A percentile compares a stretch with the other conserved stretches of the same genome.
Evolutionary conservation across 352 stramenopile species (phyloP).

Genomic region (Globisporangium acanthophoron): DNA sequence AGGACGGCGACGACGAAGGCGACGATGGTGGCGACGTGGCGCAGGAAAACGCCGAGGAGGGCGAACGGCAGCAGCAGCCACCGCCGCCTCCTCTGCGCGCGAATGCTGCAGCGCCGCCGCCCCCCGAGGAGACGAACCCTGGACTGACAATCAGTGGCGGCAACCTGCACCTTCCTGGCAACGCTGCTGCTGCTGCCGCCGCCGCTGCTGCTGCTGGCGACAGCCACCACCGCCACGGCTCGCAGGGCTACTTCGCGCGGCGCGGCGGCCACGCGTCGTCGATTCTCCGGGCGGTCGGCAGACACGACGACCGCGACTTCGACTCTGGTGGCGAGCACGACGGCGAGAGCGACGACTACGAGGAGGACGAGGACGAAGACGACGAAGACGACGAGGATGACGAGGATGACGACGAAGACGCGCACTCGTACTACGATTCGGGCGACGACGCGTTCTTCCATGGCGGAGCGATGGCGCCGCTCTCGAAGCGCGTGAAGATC

Average conservation of each 20-base stretch:
- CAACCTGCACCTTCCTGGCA: constrained; percentile 2
- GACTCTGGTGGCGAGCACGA: constrained; percentile 16
- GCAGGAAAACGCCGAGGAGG: not conserved
- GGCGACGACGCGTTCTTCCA: constrained; percentile 39
- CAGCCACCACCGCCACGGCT: not conserved
- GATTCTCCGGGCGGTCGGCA: constrained; percentile 2
- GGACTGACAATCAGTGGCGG: constrained; percentile 9
- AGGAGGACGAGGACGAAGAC: constrained; percentile 21
- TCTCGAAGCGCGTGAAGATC: constrained; percentile 53
- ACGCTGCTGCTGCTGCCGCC: not conserved
- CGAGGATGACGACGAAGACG: constrained; percentile 34
- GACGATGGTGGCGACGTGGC: not conserved
- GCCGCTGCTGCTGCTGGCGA: too few species aligned
- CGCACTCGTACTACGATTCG: constrained; percentile 49
- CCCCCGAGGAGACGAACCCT: not conserved
- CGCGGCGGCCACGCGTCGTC: not conserved
- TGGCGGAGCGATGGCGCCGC: constrained; percentile 15
- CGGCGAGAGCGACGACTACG: constrained; percentile 12
- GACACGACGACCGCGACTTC: constrained; percentile 6
- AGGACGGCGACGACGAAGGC: not conserved
- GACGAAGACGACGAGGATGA: constrained; percentile 46
- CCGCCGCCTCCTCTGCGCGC: not conserved
- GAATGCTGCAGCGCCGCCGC: not conserved
- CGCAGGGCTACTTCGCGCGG: not conserved
- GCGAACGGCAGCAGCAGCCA: not conserved